Evolutionary conservation across 768 basidiomycete species (phyloP).

Genomic region (Goffeauzyma gilvescens): DNA sequence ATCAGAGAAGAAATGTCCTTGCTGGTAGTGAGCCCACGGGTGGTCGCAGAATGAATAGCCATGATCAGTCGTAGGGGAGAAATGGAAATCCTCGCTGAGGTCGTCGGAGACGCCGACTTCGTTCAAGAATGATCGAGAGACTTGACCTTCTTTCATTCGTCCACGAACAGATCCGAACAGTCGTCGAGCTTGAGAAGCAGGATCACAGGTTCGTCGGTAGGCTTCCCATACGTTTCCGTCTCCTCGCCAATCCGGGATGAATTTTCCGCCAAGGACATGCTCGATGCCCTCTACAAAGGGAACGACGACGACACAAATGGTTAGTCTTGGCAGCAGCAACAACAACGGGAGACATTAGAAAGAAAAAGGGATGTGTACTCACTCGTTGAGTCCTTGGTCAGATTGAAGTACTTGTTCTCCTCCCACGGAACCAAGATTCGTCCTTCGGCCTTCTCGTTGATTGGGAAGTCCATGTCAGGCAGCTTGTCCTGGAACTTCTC

Average conservation of each 20-base stretch:
- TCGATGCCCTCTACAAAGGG: slow-evolving; percentile 37
- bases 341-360: no score
- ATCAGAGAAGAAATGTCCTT: slow-evolving; percentile 95
- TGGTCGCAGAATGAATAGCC: slow-evolving; percentile 56
- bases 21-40: slow-evolving; percentile 66
- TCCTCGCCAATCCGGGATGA: slow-evolving; percentile 66
- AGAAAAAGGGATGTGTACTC: no score
- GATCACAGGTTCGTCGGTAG: slow-evolving; percentile 76
- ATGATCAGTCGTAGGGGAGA: slow-evolving; percentile 45
- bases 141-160: slow-evolving; percentile 31
- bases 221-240: slow-evolving; percentile 79
- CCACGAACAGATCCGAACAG: slow-evolving; percentile 57
- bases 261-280: slow-evolving; percentile 43
- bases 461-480: slow-evolving; percentile 83
- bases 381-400: slow-evolving; percentile 38
- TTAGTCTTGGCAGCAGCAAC: no score
- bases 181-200: slow-evolving; percentile 56
- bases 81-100: slow-evolving; percentile 42
- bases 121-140: slow-evolving; percentile 25
- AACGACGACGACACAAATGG: slow-evolving; percentile 1
- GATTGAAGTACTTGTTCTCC: slow-evolving; percentile 51
- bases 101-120: slow-evolving; percentile 33
- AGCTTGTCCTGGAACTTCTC: slow-evolving; percentile 50
- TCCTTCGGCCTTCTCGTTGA: slow-evolving; percentile 86
- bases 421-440: slow-evolving; percentile 89